A percentile compares a stretch with the other conserved stretches of the same genome.
Conservation (phyloP, 2,329 filamentous ascomycete genomes). For the Beauveria brongniartii region DNA sequence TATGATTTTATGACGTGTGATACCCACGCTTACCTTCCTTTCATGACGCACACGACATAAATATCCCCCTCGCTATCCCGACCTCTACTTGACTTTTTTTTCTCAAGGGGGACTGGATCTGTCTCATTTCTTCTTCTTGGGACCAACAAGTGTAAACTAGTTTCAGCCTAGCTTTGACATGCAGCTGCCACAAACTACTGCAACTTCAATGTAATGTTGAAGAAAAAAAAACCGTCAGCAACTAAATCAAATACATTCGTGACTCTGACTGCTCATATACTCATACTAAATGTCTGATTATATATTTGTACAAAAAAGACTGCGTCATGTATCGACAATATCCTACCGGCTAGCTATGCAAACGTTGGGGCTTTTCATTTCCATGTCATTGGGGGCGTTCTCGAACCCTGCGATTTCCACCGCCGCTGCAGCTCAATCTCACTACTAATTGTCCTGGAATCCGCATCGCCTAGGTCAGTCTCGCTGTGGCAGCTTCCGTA, state of each 20-base stretch:
- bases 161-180: not conserved
- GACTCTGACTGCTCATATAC: not conserved
- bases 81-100: not conserved
- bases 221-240: not conserved
- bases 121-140: not conserved
- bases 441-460: slow-evolving; percentile 11
- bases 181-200: not conserved
- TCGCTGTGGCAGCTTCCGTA: slow-evolving; percentile 10
- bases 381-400: not conserved
- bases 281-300: not conserved
- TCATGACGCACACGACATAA: slow-evolving; percentile 1
- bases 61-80: not conserved
- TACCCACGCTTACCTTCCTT: slow-evolving; percentile 1
- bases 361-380: not conserved
- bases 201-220: not conserved
- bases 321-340: not conserved
- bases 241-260: not conserved
- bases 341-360: not conserved
- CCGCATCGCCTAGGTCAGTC: slow-evolving; percentile 12
- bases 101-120: not conserved
- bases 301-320: not conserved
- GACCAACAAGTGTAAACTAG: not conserved
- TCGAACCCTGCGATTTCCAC: slow-evolving; percentile 1
- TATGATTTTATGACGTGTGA: slow-evolving; percentile 5
- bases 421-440: slow-evolving; percentile 12